Evolutionary conservation across 2,329 filamentous ascomycete genomes (phyloP).

Genomic region (Neocatenulostroma microsporum): DNA sequence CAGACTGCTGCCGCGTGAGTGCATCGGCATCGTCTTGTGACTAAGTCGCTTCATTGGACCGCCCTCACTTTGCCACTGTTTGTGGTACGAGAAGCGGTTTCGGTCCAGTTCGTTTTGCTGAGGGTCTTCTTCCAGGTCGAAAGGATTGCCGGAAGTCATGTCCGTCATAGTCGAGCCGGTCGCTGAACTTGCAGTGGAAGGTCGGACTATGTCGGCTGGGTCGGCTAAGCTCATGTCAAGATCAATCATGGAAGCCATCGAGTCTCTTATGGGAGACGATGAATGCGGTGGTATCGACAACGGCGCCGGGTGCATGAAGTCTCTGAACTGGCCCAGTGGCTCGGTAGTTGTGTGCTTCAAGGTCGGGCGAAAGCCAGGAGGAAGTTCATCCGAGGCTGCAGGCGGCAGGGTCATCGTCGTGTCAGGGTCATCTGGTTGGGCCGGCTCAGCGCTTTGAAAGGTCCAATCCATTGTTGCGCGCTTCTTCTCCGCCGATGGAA

Average conservation of each 20-base stretch:
- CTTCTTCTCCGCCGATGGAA: slow-evolving; percentile 32
- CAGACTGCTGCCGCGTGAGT: slow-evolving; percentile 27
- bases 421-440: slow-evolving; percentile 20
- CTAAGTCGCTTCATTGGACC: slow-evolving; percentile 21
- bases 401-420: slow-evolving; percentile 25
- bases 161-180: slow-evolving; percentile 30
- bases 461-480: slow-evolving; percentile 48
- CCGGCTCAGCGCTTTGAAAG: slow-evolving; percentile 37
- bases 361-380: slow-evolving; percentile 31
- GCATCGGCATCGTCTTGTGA: slow-evolving; percentile 24
- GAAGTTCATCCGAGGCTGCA: slow-evolving; percentile 20
- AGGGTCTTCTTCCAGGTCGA: slow-evolving; percentile 41
- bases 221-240: slow-evolving; percentile 32
- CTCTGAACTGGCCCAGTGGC: slow-evolving; percentile 32
- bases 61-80: slow-evolving; percentile 30
- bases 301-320: slow-evolving; percentile 28
- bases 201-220: slow-evolving; percentile 32
- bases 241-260: slow-evolving; percentile 40
- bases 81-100: slow-evolving; percentile 29
- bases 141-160: slow-evolving; percentile 39
- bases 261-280: slow-evolving; percentile 29
- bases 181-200: slow-evolving; percentile 36
- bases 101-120: slow-evolving; percentile 22
- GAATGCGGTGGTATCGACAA: slow-evolving; percentile 23
- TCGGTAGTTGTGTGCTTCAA: slow-evolving; percentile 37